Base-by-base conservation (phyloP, 1,284 basidiomycete genomes). In the Malassezia caprae region DNA sequence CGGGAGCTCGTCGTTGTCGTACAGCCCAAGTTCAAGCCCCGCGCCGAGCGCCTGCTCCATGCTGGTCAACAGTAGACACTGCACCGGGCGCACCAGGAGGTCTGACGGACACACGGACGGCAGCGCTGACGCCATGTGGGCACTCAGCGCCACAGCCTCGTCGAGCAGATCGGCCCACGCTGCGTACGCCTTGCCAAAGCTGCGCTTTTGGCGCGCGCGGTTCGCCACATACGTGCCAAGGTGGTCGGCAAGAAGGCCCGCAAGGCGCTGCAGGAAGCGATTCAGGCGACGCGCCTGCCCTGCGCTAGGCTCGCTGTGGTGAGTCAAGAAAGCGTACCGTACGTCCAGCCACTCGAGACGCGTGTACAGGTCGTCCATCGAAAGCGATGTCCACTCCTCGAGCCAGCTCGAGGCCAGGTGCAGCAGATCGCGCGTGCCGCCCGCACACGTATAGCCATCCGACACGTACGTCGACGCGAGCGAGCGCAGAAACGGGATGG, bases 191-290 rank as follows among this genome's bases (percentile, higher is more conserved):
- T 57, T 57, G 26, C 48, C 37, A 30, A 57, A 37, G 1, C 12
- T 3, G n/a, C 55, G 55, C n/a, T 48, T 52, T 31, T 57, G 49
- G n/a, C 55, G 43, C 21, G 49, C 24, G 15, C 50, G 55, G 19
- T 57, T 57, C 39, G 40, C 30, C 2, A 23, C 49, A n/a, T 42
- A 32, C 1, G 43, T 40, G 11, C 17, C 23, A 8, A 57, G 44
- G 19, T 30, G n/a, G 11, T 51, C 43, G 8, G 50, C 51, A 0
- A 52, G 4, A 7, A 48, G 21, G 4, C 42, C 35, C 3, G 49
- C 30, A 4, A 57, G 15, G n/a, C 44, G 35, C 21, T 48, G 21
- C 17, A 57, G 10, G 30, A 57, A 57, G 27, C 30, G 28, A n/a
- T 15, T 15, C 1, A 46, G 24, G n/a, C 27, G 27, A 3, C 8